These are phyloP conservation scores for Tuber calosporum DNA, from an alignment of 495 filamentous ascomycete genomes.

Conservation along the genomic window DNA sequence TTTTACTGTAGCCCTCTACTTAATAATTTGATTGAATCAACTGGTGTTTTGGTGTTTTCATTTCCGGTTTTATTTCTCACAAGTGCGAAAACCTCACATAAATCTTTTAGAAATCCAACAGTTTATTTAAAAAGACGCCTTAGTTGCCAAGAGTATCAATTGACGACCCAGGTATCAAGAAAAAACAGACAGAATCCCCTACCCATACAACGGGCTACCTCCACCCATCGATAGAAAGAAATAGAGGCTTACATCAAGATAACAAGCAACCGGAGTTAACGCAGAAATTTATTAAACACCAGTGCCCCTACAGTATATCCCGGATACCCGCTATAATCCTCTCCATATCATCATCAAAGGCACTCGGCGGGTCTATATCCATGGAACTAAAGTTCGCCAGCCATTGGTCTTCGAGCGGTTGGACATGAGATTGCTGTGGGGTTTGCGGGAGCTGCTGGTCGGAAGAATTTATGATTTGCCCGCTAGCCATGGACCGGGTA, in stretches of 20 bases:
- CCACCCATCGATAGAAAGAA: background rate
- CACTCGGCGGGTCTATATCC: background rate
- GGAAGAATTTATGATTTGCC: background rate
- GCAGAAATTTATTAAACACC: background rate
- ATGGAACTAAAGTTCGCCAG: background rate
- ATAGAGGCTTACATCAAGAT: background rate
- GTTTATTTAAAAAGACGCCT: background rate
- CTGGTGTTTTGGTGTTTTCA: background rate
- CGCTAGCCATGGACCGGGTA: background rate
- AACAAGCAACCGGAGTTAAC: background rate
- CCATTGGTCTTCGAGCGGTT: background rate
- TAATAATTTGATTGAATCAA: background rate
- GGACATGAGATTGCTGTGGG: background rate
- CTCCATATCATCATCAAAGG: background rate
- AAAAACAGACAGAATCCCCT: background rate
- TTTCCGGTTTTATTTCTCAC: background rate
- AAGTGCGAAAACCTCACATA: background rate
- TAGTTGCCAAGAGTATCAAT: background rate
- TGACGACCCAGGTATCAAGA: background rate
- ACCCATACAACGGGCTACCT: background rate
- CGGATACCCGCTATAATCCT: background rate
- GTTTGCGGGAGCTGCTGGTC: background rate
- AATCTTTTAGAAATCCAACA: background rate
- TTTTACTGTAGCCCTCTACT: background rate
- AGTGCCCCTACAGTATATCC: background rate